Conservation (phyloP, 805 yeast genomes). For the Wickerhamiella sergipiensis region DNA sequence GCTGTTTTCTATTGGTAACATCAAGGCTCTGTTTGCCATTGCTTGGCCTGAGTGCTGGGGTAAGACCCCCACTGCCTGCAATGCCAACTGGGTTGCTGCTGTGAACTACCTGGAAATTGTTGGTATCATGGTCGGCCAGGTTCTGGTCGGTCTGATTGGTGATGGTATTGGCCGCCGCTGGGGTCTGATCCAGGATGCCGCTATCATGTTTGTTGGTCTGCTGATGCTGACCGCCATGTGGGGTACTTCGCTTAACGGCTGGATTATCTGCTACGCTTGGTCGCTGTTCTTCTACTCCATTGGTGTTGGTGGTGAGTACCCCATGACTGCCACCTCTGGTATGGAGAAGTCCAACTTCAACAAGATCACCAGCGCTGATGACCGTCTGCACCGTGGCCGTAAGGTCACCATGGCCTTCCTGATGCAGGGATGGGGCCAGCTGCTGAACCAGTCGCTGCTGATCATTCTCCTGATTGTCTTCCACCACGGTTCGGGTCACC, state of each 20-base stretch:
- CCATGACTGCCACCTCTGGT: slow-evolving; percentile 48
- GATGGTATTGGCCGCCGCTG: slow-evolving; percentile 49
- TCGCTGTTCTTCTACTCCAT: slow-evolving; percentile 35
- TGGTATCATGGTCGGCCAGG: slow-evolving; percentile 51
- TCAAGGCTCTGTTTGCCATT: slow-evolving; percentile 20
- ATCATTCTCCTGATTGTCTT: slow-evolving; percentile 18
- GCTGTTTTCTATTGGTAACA: slow-evolving; percentile 27
- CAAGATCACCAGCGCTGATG: slow-evolving; percentile 21
- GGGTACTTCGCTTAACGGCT: slow-evolving; percentile 40
- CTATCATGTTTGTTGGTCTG: slow-evolving; percentile 44
- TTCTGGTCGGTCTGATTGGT: slow-evolving; percentile 40
- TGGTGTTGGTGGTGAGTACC: slow-evolving; percentile 59
- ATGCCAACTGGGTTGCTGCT: slow-evolving; percentile 25
- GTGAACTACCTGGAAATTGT: slow-evolving; percentile 24
- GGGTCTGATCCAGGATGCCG: slow-evolving; percentile 45
- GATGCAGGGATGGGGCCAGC: slow-evolving; percentile 26
- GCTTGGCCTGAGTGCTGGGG: slow-evolving; percentile 29
- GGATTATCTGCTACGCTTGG: slow-evolving; percentile 38
- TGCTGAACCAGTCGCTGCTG: slow-evolving; percentile 22
- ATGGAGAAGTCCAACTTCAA: slow-evolving; percentile 39
- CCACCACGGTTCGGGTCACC: slow-evolving; percentile 21
- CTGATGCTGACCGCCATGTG: slow-evolving; percentile 46
- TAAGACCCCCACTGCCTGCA: slow-evolving; percentile 18
- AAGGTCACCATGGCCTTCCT: slow-evolving; percentile 25
- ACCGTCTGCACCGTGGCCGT: slow-evolving; percentile 29